phyloP scores from a whole-genome alignment of 2,329 filamentous ascomycete species.

The Colletotrichum abscissum region DNA sequence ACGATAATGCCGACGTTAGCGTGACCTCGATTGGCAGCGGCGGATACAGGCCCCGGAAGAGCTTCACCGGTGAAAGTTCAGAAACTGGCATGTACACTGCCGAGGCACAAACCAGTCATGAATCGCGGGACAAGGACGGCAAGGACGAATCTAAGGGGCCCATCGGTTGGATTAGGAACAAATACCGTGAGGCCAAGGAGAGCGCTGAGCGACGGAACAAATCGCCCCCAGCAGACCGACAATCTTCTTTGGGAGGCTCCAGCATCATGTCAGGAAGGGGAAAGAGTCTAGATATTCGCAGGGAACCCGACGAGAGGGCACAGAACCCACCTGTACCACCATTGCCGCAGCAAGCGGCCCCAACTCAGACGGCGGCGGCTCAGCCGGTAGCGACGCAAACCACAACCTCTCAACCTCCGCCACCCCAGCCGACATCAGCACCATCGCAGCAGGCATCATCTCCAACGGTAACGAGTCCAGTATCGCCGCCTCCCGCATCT shows the following conservation, averaged over 20 bases:
- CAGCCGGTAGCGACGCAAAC: constrained; percentile 10
- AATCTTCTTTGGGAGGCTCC: constrained; percentile 41
- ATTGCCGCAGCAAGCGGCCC: background rate
- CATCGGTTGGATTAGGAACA: constrained; percentile 69
- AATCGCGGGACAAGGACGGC: constrained; percentile 51
- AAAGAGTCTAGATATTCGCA: constrained; percentile 54
- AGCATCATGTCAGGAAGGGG: constrained; percentile 45
- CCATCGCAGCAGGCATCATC: background rate
- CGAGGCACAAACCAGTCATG: constrained; percentile 52
- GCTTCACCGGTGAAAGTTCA: constrained; percentile 62
- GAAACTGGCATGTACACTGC: constrained; percentile 54
- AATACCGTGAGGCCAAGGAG: constrained; percentile 70
- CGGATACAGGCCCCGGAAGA: constrained; percentile 59
- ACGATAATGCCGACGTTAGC: constrained; percentile 73
- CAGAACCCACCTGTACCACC: background rate
- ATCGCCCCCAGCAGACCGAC: constrained; percentile 60
- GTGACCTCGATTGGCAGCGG: constrained; percentile 76
- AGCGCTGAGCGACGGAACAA: constrained; percentile 66
- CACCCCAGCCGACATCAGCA: background rate
- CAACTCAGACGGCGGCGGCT: background rate
- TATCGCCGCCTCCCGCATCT: background rate
- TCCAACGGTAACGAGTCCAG: background rate
- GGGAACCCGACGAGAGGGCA: constrained; percentile 46
- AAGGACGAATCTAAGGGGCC: constrained; percentile 63
- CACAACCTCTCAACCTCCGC: background rate